Evolutionary conservation across 139 green algal genomes (phyloP).

Genomic region (Klebsormidium nitens): DNA sequence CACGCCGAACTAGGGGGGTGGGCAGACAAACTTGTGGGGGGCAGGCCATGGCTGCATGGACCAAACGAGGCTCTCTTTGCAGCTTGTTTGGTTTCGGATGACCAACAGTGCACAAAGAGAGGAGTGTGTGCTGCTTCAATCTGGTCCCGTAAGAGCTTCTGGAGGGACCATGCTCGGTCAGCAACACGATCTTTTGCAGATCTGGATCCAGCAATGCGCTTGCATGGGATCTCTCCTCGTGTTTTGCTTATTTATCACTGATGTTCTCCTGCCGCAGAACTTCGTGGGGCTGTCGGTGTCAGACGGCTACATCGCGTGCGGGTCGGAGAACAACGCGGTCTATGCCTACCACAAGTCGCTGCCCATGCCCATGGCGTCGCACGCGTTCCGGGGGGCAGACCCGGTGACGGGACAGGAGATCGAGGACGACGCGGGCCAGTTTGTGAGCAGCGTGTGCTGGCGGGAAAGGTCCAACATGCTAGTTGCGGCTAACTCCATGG

Average conservation of each 20-base stretch:
- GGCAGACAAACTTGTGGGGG: too few species aligned
- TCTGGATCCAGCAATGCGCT: too few species aligned
- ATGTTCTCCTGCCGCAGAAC: conserved; percentile 50
- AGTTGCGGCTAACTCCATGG: conserved; percentile 58
- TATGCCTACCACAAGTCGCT: conserved; percentile 42
- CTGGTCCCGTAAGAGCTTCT: too few species aligned
- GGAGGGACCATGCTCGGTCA: too few species aligned
- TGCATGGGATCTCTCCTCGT: too few species aligned
- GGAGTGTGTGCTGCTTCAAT: too few species aligned
- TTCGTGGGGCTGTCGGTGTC: conserved; percentile 82
- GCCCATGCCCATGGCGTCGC: conserved; percentile 35
- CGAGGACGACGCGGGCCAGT: conserved; percentile 40
- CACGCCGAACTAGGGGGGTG: too few species aligned
- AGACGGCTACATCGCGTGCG: conserved; percentile 73
- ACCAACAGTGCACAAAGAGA: too few species aligned
- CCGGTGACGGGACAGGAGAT: conserved; percentile 27
- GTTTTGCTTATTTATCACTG: neutral
- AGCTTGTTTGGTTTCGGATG: too few species aligned
- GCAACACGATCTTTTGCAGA: too few species aligned
- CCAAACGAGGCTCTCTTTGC: too few species aligned
- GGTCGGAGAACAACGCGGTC: conserved; percentile 69
- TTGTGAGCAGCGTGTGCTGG: conserved; percentile 64
- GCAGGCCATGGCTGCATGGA: too few species aligned
- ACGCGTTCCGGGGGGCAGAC: conserved; percentile 22
- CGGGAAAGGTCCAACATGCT: conserved; percentile 41